Conservation (phyloP, 257 asterid genomes). For the Penstemon newberryi region DNA sequence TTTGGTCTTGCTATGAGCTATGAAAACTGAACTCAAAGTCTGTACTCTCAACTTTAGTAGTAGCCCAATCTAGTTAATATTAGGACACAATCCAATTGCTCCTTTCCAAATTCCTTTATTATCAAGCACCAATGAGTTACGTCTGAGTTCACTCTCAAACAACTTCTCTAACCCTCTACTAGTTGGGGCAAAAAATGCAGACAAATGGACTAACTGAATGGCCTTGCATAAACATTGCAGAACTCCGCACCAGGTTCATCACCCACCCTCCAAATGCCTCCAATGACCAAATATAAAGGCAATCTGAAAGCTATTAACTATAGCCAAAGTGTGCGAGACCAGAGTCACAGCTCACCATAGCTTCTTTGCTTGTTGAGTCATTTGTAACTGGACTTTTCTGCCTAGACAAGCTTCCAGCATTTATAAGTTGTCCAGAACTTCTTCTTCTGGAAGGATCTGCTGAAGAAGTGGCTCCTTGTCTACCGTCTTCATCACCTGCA, state of each 20-base stretch:
- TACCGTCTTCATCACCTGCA: slow-evolving; percentile 53
- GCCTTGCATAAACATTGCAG: background rate
- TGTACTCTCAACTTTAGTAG: too few relatives aligned
- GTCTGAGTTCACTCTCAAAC: too few relatives aligned
- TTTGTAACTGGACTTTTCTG: slow-evolving; percentile 57
- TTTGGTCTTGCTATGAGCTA: too few relatives aligned
- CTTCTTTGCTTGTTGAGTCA: slow-evolving; percentile 57
- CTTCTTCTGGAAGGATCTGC: slow-evolving; percentile 50
- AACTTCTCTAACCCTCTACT: background rate
- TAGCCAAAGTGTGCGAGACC: background rate
- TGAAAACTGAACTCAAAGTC: too few relatives aligned
- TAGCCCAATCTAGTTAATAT: too few relatives aligned
- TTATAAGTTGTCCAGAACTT: slow-evolving; percentile 44
- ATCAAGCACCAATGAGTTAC: too few relatives aligned
- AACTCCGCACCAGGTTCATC: background rate
- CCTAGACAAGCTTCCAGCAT: slow-evolving; percentile 41
- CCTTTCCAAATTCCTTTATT: too few relatives aligned
- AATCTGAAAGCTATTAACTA: background rate
- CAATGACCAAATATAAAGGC: background rate
- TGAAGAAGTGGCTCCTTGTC: slow-evolving; percentile 42
- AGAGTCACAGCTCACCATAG: slow-evolving; percentile 38
- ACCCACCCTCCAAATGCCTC: background rate
- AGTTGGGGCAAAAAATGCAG: background rate
- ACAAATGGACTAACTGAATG: background rate
- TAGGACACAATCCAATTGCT: too few relatives aligned